Evolutionary conservation across 1,139 yeast genomes (phyloP).

Genomic region (Debaryomyces nepalensis): DNA sequence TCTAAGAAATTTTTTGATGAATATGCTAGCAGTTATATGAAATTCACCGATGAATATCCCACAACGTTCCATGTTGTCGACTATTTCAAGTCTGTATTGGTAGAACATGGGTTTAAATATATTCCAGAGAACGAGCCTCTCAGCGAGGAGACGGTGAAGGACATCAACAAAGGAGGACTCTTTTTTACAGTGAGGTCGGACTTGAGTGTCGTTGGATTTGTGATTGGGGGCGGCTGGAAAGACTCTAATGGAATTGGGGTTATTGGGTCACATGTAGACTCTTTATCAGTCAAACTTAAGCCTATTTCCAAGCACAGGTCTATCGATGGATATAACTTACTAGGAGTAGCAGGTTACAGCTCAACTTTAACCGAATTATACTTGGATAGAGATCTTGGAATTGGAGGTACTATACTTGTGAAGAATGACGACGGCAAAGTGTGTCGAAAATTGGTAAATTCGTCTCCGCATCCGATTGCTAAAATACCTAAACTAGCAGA

Average conservation of each 20-base stretch:
- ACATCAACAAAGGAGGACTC: conserved; percentile 23
- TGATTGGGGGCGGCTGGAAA: conserved; percentile 45
- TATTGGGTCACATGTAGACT: conserved; percentile 49
- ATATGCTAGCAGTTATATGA: conserved; percentile 37
- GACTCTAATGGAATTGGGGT: conserved; percentile 44
- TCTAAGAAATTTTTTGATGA: conserved; percentile 7
- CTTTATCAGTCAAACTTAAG: conserved; percentile 44
- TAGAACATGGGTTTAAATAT: conserved; percentile 35
- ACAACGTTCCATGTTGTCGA: conserved; percentile 48
- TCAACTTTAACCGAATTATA: conserved; percentile 42
- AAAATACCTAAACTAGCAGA: conserved; percentile 49
- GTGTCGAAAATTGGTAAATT: conserved; percentile 34
- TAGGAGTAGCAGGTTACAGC: conserved; percentile 51
- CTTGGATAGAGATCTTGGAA: conserved; percentile 52
- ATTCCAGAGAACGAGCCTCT: conserved; percentile 33
- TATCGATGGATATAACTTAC: conserved; percentile 45
- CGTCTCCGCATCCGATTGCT: conserved; percentile 46
- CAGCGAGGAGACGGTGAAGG: conserved; percentile 25
- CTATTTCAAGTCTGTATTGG: conserved; percentile 31
- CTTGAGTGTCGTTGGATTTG: conserved; percentile 44
- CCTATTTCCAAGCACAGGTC: conserved; percentile 37
- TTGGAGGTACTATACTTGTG: conserved; percentile 49
- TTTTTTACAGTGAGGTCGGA: conserved; percentile 44
- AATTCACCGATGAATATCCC: conserved; percentile 45
- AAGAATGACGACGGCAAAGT: conserved; percentile 29